Base-by-base conservation (phyloP, 1,284 basidiomycete genomes). In the Cutaneotrichosporon sp. region DNA sequence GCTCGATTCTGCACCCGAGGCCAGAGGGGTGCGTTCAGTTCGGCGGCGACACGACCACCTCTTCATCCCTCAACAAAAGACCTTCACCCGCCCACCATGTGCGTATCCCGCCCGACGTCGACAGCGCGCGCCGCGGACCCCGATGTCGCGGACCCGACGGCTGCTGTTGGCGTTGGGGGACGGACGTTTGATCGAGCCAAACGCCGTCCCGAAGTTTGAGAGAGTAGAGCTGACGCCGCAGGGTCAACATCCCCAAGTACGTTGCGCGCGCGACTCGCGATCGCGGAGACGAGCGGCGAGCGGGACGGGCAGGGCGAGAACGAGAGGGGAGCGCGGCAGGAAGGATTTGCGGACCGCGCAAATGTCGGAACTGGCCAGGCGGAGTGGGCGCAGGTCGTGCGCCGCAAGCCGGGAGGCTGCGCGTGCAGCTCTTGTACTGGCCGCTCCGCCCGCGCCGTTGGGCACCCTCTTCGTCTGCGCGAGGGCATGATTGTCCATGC, bases 161-260 rank as follows among this genome's bases (percentile, higher is more conserved):
- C n/a, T n/a, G n/a, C n/a, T n/a, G n/a, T n/a, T n/a, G n/a, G n/a
- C n/a, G n/a, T n/a, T n/a, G n/a, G n/a, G n/a, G n/a, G n/a, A n/a
- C n/a, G n/a, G n/a, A 6, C 14, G 47, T 27, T 50, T 50, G 25
- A 27, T n/a, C n/a, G 18, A 5, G 18, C 31, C 27, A n/a, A 50
- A 50, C 27, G 18, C 47, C 47, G 25, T 8, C 47, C 24, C 27
- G 25, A 27, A 31, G 25, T 14, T 50, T 36, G 29, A 33, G 22
- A 33, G 20, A 14, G 34, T n/a, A n/a, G n/a, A 38, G 51, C 51
- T 53, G 51, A 53, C 51, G 51, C n/a, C n/a, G 14, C 51, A 59
- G 52, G 58, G 58, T 59, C 58, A 59, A 59, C 58, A 59, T 59
- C 46, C 58, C 58, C 33, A 59, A 59, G 58, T 59, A 51, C 52